Base-by-base conservation (phyloP, 192 early-diverging fungal species). In the Thamnidium elegans region DNA sequence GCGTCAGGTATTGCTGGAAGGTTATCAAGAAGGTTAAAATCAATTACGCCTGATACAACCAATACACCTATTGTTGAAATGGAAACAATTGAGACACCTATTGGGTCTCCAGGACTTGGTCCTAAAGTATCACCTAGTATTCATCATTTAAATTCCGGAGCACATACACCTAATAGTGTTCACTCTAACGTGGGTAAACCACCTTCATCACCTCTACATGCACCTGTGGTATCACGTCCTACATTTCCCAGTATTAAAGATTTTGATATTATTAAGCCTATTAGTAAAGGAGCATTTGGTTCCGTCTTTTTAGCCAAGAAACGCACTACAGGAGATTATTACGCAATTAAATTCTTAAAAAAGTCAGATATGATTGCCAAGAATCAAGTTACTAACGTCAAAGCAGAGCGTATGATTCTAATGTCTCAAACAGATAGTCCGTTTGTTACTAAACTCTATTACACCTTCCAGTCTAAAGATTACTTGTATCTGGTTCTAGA, bases 351-450 rank as follows among this genome's bases (percentile, higher is more conserved):
- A 66, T 88, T 93, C 19, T 75, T 94, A 26, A 84, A 86, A 21
- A 94, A 94, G 61, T 84, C 87, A 0, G 92, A 94, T 59, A 94
- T 94, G 92, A 84, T 93, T 63, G 91, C 90, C 34, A 94, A 94
- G 78, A 94, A 94, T 67, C 92, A 94, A 70, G 92, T 93, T 19
- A 91, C 86, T 19, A 94, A 94, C 64, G 89, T 94, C 74, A 91
- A 92, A 66, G 86, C 92, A 1, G 92, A 94, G 62, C 78, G 92
- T 11, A 86, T 92, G 84, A 93, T 94, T 67, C 70, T 94, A 23
- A 91, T 89, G 69, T 79, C 80, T 31, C 92, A 94, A 66, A 79
- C 92, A 14, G 92, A 94, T 55, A 87, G 85, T 21, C 90, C 90
- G 0, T 93, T 84, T 72, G 91, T 94, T 6, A 90, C 91, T 50